Conservation (phyloP, 2,329 filamentous ascomycete genomes). For the Xylaria sp. region DNA sequence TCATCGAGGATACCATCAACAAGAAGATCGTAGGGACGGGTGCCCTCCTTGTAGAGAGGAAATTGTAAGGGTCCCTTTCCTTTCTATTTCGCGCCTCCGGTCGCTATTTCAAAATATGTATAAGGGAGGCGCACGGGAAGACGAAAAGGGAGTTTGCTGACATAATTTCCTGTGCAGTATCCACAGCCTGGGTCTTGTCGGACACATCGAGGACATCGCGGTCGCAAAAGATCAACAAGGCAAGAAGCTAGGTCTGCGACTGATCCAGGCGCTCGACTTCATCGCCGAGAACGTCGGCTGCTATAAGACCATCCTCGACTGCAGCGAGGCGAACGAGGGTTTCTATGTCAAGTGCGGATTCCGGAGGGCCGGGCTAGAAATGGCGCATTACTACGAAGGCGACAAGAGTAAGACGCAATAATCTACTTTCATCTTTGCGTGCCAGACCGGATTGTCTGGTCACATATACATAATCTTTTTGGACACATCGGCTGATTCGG, state of each 20-base stretch:
- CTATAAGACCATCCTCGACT: constrained; percentile 97
- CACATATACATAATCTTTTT: constrained; percentile 8
- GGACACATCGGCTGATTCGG: constrained; percentile 16
- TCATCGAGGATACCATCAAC: constrained; percentile 72
- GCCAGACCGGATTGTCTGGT: not conserved
- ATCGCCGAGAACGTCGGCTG: constrained; percentile 88
- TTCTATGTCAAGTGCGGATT: constrained; percentile 99
- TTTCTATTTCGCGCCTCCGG: not conserved
- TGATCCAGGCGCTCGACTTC: constrained; percentile 91
- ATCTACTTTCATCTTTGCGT: not conserved
- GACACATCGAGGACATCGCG: constrained; percentile 97
- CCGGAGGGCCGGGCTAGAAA: constrained; percentile 86
- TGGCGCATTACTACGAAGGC: constrained; percentile 89
- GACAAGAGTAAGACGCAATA: constrained; percentile 50
- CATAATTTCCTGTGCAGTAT: constrained; percentile 55
- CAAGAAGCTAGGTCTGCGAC: constrained; percentile 89
- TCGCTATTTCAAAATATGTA: not conserved
- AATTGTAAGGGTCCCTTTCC: constrained; percentile 67
- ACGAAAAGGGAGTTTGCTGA: constrained; percentile 21
- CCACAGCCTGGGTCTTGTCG: constrained; percentile 79
- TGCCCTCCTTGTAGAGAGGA: constrained; percentile 87
- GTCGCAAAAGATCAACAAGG: constrained; percentile 95
- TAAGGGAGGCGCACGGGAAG: not conserved
- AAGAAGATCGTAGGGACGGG: constrained; percentile 84
- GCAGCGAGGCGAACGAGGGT: constrained; percentile 92